Conservation (phyloP, 768 basidiomycete genomes). For the Lactarius sp. region DNA sequence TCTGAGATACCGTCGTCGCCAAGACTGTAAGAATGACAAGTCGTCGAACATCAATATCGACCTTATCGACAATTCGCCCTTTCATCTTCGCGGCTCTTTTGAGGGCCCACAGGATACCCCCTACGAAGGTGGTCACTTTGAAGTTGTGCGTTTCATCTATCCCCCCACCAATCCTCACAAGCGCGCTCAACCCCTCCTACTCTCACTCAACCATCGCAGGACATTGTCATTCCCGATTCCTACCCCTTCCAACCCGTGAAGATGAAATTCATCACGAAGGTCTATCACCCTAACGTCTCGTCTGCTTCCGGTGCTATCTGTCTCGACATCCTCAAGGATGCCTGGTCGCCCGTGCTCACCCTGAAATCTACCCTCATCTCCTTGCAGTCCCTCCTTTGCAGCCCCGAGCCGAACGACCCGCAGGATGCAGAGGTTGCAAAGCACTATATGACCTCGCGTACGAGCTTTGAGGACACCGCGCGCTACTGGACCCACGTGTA, state of each 20-base stretch:
- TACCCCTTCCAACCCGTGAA: slow-evolving; percentile 93
- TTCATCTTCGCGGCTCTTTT: slow-evolving; percentile 89
- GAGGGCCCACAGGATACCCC: slow-evolving; percentile 90
- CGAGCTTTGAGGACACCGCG: slow-evolving; percentile 88
- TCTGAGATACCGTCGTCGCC: slow-evolving; percentile 1
- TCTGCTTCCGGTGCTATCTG: slow-evolving; percentile 94
- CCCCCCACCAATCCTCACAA: neutral
- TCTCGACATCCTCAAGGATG: slow-evolving; percentile 82
- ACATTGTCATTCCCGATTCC: slow-evolving; percentile 88
- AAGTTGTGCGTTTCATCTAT: slow-evolving; percentile 60
- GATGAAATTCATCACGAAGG: slow-evolving; percentile 97
- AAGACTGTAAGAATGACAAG: slow-evolving; percentile 96
- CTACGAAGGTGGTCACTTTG: slow-evolving; percentile 86
- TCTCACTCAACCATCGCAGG: slow-evolving; percentile 41
- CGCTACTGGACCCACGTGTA: slow-evolving; percentile 92
- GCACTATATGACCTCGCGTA: slow-evolving; percentile 86
- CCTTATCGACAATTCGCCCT: slow-evolving; percentile 83
- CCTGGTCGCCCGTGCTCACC: slow-evolving; percentile 94
- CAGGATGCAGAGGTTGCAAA: slow-evolving; percentile 99
- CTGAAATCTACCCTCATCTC: slow-evolving; percentile 96
- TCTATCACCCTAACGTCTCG: slow-evolving; percentile 94
- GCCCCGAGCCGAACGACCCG: slow-evolving; percentile 92
- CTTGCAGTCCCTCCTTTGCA: slow-evolving; percentile 87
- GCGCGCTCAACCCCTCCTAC: neutral
- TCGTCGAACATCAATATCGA: slow-evolving; percentile 82